Percentiles rank a stretch among this genome's conserved stretches.
Evolutionary conservation across 75 land plant genomes (phyloP).

Genomic region (Selaginella moellendorffii): DNA sequence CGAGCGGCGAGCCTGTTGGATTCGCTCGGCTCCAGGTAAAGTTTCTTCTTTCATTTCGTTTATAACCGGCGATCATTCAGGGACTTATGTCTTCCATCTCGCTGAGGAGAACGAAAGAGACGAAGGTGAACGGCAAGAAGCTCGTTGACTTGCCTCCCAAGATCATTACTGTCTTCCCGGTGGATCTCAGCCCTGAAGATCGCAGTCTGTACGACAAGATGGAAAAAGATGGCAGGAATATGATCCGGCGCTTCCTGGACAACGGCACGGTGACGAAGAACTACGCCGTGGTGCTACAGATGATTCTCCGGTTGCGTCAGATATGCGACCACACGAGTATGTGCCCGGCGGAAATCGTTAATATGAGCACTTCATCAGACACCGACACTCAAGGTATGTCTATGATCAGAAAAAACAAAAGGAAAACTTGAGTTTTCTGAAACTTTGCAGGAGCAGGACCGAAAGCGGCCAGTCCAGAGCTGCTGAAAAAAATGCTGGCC

Average conservation of each 20-base stretch:
- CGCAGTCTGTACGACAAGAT: conserved; percentile 62
- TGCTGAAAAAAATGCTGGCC: conserved; percentile 52
- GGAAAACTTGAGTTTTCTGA: too few species aligned
- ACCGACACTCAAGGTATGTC: too few species aligned
- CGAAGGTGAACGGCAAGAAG: conserved; percentile 23
- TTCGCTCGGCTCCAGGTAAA: conserved; percentile 57
- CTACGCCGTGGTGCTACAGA: conserved; percentile 58
- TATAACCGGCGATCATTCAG: conserved; percentile 19
- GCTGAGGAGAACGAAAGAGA: conserved; percentile 69
- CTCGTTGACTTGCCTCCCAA: conserved; percentile 67
- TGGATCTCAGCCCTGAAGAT: conserved; percentile 60
- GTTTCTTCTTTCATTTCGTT: not conserved
- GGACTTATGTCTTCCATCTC: conserved; percentile 62
- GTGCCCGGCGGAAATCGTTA: conserved; percentile 56
- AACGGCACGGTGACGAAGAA: conserved; percentile 40
- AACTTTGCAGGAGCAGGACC: too few species aligned
- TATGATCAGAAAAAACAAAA: too few species aligned
- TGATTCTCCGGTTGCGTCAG: conserved; percentile 71
- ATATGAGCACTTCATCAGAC: too few species aligned
- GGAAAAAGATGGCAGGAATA: conserved; percentile 47
- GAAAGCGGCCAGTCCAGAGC: conserved; percentile 34
- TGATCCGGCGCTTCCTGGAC: conserved; percentile 34
- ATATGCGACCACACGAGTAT: conserved; percentile 47
- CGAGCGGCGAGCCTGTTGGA: conserved; percentile 45
- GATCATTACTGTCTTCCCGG: conserved; percentile 38